phyloP scores from a whole-genome alignment of 1,284 basidiomycete genomes.

The Cryptococcus sp. region DNA sequence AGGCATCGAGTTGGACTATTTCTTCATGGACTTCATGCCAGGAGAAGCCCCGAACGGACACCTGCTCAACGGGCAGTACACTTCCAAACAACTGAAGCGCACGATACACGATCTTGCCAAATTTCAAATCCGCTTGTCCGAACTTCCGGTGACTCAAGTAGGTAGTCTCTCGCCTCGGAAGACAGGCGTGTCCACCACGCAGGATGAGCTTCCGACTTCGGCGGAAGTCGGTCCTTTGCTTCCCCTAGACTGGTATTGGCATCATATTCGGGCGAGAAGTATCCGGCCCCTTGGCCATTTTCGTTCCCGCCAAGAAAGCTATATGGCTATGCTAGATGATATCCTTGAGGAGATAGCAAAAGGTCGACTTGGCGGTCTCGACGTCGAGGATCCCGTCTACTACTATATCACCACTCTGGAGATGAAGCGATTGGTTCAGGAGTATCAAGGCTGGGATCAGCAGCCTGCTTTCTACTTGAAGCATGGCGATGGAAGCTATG shows the following conservation, averaged over 20 bases:
- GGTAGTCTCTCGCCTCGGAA: background rate
- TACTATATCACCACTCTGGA: background rate
- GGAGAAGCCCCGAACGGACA: background rate
- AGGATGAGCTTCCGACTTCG: too few relatives aligned
- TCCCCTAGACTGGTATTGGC: background rate
- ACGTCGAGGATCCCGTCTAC: background rate
- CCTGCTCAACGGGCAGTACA: background rate
- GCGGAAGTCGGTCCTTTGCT: too few relatives aligned
- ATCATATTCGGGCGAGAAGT: too few relatives aligned
- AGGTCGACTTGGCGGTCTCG: too few relatives aligned
- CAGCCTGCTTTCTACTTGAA: background rate
- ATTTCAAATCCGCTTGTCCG: constrained; percentile 3
- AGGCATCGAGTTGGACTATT: constrained; percentile 4
- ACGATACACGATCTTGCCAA: constrained; percentile 1
- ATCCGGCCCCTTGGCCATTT: background rate
- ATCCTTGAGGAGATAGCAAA: background rate
- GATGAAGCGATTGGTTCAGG: background rate
- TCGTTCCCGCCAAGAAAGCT: constrained; percentile 2
- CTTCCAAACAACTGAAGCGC: background rate
- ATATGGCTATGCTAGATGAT: background rate
- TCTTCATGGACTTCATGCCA: constrained; percentile 3
- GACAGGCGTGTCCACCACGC: too few relatives aligned
- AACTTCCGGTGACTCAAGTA: background rate
- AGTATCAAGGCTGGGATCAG: background rate
- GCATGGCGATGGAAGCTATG: background rate